These are phyloP conservation scores for Hortaea sp. DNA, from an alignment of 2,329 filamentous ascomycete species.

Conservation along the genomic window DNA sequence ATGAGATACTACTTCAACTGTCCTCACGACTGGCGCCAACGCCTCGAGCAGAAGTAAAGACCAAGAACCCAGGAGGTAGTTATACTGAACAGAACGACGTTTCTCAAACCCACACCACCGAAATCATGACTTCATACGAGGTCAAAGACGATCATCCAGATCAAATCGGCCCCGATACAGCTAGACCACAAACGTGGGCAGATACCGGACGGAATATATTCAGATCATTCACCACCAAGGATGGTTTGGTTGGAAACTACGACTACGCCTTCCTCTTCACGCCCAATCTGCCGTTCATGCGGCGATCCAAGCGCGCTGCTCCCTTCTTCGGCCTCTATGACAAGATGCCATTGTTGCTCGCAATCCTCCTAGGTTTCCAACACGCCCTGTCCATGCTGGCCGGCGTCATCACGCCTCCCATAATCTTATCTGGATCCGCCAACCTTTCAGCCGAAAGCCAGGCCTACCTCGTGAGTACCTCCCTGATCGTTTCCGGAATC, in stretches of 20 bases:
- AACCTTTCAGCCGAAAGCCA: conserved; percentile 52
- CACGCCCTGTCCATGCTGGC: conserved; percentile 65
- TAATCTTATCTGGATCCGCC: conserved; percentile 59
- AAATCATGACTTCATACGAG: conserved; percentile 13
- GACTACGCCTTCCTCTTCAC: conserved; percentile 85
- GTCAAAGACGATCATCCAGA: conserved; percentile 34
- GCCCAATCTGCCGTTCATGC: conserved; percentile 74
- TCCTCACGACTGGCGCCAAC: conserved; percentile 20
- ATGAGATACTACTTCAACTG: conserved; percentile 9
- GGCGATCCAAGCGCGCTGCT: conserved; percentile 46
- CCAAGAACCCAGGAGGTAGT: background rate
- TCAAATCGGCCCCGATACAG: conserved; percentile 34
- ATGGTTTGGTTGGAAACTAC: conserved; percentile 71
- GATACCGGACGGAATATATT: conserved; percentile 31
- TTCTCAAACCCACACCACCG: background rate
- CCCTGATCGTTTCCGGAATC: conserved; percentile 68
- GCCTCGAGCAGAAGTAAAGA: background rate
- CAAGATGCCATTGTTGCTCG: conserved; percentile 63
- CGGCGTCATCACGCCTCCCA: conserved; percentile 64
- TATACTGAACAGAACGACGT: background rate
- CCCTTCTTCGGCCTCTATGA: conserved; percentile 82
- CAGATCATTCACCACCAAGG: conserved; percentile 42
- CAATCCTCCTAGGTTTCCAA: conserved; percentile 66
- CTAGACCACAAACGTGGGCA: conserved; percentile 31
- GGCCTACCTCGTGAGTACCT: conserved; percentile 70